These are phyloP conservation scores for Akebia trifoliata DNA, from an alignment of 164 flowering plant genomes.

Conservation along the genomic window DNA sequence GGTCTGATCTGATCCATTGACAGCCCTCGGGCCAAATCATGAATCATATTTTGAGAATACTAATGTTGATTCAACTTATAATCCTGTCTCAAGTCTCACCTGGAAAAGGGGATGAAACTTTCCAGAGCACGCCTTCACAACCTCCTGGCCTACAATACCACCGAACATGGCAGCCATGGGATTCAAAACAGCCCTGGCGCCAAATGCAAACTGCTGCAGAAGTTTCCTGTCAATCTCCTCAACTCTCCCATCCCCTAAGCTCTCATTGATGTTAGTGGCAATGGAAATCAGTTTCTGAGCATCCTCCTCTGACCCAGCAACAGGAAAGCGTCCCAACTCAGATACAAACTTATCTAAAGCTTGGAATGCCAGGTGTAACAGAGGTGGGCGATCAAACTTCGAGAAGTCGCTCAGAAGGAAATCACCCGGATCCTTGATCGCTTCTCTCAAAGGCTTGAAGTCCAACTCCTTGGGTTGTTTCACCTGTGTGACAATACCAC, in stretches of 20 bases:
- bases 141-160: constrained; percentile 89
- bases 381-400: constrained; percentile 78
- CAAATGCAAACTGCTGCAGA: constrained; percentile 67
- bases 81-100: constrained; percentile 30
- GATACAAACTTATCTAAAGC: constrained; percentile 62
- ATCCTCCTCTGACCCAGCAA: constrained; percentile 80
- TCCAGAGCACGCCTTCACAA: constrained; percentile 92
- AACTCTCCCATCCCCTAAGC: constrained; percentile 42
- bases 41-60: not conserved
- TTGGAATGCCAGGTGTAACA: constrained; percentile 77
- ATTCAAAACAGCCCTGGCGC: constrained; percentile 75
- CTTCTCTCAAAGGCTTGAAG: constrained; percentile 64
- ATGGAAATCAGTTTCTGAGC: constrained; percentile 57
- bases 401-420: constrained; percentile 81
- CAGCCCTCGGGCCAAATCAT: too few species aligned
- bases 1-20: too few species aligned
- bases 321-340: constrained; percentile 66
- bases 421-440: constrained; percentile 76
- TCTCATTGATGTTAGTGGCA: constrained; percentile 44
- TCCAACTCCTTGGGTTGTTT: constrained; percentile 76
- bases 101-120: constrained; percentile 89
- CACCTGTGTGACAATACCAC: constrained; percentile 90
- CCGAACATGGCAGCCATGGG: constrained; percentile 99
- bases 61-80: not conserved
- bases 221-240: constrained; percentile 59